Percentiles rank a stretch among this genome's conserved stretches.
Conservation (phyloP, 179 eudicot genomes). For the Actinidia polygama region DNA sequence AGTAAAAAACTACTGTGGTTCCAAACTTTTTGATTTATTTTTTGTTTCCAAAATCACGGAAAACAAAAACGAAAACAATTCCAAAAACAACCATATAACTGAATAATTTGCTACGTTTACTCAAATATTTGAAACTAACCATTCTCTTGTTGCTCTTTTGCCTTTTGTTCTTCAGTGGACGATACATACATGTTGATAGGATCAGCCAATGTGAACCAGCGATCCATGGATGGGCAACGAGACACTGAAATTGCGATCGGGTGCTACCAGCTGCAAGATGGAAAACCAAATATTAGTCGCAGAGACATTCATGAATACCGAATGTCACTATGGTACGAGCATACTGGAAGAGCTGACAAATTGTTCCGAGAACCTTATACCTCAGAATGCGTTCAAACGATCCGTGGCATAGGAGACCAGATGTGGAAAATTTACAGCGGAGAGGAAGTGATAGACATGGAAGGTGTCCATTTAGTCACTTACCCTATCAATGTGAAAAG, state of each 20-base stretch:
- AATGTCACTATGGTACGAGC: conserved; percentile 91
- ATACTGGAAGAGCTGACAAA: conserved; percentile 61
- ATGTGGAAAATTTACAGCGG: conserved; percentile 73
- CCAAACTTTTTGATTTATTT: neutral
- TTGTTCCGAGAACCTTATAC: conserved; percentile 57
- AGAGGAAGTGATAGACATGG: conserved; percentile 80
- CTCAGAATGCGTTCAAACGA: conserved; percentile 54
- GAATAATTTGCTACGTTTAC: neutral
- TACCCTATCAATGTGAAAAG: conserved; percentile 66
- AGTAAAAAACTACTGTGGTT: neutral
- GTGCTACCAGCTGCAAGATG: conserved; percentile 62
- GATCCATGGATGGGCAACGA: conserved; percentile 93
- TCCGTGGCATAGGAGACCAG: conserved; percentile 63
- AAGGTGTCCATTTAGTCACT: conserved; percentile 75
- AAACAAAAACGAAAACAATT: neutral
- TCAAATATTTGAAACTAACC: neutral
- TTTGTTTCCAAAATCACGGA: neutral
- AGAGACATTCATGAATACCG: conserved; percentile 64
- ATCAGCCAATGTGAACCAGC: conserved; percentile 90
- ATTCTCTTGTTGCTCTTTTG: neutral
- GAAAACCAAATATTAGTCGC: conserved; percentile 21
- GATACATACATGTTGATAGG: conserved; percentile 84
- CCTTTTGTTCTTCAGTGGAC: conserved; percentile 58
- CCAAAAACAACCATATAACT: neutral
- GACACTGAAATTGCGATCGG: conserved; percentile 98